These are phyloP conservation scores for Delitschia confertaspora DNA, from an alignment of 495 filamentous ascomycete genomes.

Conservation along the genomic window DNA sequence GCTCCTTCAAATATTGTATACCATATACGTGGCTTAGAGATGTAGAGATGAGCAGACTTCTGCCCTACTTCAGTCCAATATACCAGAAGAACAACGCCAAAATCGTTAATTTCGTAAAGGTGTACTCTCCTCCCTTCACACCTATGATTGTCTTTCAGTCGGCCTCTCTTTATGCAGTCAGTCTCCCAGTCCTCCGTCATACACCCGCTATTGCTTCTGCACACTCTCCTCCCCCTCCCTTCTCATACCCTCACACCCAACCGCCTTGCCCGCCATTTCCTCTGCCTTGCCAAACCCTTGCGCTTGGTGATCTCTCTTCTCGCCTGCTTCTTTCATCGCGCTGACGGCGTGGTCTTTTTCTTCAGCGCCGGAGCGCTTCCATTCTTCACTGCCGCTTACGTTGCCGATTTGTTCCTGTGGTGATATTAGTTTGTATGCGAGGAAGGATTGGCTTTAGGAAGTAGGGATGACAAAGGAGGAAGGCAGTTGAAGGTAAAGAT, in stretches of 20 bases:
- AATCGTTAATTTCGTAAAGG: too few species aligned
- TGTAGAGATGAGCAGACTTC: too few species aligned
- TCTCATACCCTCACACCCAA: constrained; percentile 37
- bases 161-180: too few species aligned
- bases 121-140: too few species aligned
- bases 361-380: constrained; percentile 30
- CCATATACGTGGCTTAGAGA: too few species aligned
- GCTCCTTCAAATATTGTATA: too few species aligned
- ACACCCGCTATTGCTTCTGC: constrained; percentile 17
- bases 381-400: constrained; percentile 30
- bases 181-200: too few species aligned
- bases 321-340: constrained; percentile 33
- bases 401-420: constrained; percentile 31
- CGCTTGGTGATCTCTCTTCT: constrained; percentile 27
- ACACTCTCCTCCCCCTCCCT: constrained; percentile 33
- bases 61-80: too few species aligned
- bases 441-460: not conserved
- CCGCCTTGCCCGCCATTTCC: constrained; percentile 32
- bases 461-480: not conserved
- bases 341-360: constrained; percentile 32
- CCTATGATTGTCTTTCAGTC: too few species aligned
- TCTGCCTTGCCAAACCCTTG: constrained; percentile 34
- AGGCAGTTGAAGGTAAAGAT: not conserved
- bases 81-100: too few species aligned
- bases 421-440: constrained; percentile 7